Percentiles rank a stretch among this genome's conserved stretches.
These are phyloP conservation scores for Boechera stricta DNA, from an alignment of 345 rosid genomes.

Conservation along the genomic window DNA sequence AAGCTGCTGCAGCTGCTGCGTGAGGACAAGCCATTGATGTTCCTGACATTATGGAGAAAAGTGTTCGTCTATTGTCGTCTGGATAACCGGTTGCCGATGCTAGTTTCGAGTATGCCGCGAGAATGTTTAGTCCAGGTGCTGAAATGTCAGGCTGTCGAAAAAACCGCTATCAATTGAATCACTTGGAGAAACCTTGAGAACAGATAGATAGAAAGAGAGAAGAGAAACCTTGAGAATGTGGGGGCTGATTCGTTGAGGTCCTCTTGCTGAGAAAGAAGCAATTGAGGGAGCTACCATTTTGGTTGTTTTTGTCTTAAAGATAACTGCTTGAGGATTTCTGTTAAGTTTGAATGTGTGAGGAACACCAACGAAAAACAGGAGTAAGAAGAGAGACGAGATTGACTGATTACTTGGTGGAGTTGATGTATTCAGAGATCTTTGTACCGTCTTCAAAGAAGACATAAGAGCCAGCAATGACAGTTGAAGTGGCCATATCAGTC, in stretches of 20 bases:
- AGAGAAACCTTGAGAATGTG: conserved; percentile 73
- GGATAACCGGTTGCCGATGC: conserved; percentile 51
- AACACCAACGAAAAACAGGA: neutral
- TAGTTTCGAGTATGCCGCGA: conserved; percentile 71
- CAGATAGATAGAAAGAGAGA: neutral
- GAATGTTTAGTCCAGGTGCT: conserved; percentile 81
- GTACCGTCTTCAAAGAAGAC: conserved; percentile 51
- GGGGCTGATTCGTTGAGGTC: conserved; percentile 63
- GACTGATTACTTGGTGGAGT: conserved; percentile 66
- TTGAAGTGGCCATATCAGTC: conserved; percentile 47
- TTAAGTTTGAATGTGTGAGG: conserved; percentile 13
- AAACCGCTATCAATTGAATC: neutral
- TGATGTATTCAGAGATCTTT: conserved; percentile 65
- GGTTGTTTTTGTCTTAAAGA: conserved; percentile 57
- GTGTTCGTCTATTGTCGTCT: conserved; percentile 49
- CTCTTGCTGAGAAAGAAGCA: conserved; percentile 83
- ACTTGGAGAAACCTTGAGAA: neutral
- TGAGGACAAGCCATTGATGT: conserved; percentile 97
- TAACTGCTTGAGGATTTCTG: conserved; percentile 67
- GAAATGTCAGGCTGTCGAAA: conserved; percentile 76
- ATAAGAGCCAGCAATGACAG: conserved; percentile 51
- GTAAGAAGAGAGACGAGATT: neutral
- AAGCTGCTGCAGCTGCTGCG: conserved; percentile 76
- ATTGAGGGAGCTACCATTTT: conserved; percentile 56
- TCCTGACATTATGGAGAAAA: conserved; percentile 72